These are phyloP conservation scores for Yamagishiella unicocca DNA, from an alignment of 139 green algal species.

Conservation along the genomic window DNA sequence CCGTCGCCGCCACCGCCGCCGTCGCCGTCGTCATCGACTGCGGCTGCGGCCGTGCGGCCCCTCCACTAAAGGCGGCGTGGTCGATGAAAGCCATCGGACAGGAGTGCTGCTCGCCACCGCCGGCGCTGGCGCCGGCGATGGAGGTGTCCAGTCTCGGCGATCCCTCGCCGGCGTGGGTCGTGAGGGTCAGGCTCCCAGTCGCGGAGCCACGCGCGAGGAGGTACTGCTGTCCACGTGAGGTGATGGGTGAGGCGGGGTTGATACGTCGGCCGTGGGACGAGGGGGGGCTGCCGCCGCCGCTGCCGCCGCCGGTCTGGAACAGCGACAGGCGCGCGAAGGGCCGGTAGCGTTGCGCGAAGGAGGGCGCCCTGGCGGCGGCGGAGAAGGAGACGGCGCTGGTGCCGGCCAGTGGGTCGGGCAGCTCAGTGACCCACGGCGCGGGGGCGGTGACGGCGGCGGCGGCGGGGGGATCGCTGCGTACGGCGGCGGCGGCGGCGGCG, in stretches of 20 bases:
- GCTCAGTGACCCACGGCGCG: slow-evolving; percentile 1
- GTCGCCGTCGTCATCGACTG: neutral
- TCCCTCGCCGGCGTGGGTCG: too few relatives aligned
- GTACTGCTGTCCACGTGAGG: too few relatives aligned
- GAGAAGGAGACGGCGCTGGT: neutral
- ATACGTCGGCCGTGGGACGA: neutral
- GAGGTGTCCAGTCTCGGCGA: too few relatives aligned
- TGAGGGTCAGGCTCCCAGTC: too few relatives aligned
- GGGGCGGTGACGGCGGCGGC: neutral
- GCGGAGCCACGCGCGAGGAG: too few relatives aligned
- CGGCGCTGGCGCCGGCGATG: too few relatives aligned
- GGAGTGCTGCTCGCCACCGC: neutral
- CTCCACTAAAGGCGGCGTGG: too few relatives aligned
- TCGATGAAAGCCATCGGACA: neutral
- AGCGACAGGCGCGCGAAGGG: neutral
- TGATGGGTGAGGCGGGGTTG: neutral
- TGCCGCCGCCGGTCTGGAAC: neutral
- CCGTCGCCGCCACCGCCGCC: neutral
- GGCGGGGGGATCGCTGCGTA: too few relatives aligned
- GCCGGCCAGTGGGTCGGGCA: slow-evolving; percentile 13
- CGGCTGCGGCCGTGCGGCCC: too few relatives aligned
- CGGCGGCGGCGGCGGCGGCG: too few relatives aligned
- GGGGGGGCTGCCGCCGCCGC: neutral
- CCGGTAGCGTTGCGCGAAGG: neutral
- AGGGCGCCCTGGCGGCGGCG: neutral